Evolutionary conservation across 441 rosid genomes (phyloP).

Genomic region (Populus tomentosa): DNA sequence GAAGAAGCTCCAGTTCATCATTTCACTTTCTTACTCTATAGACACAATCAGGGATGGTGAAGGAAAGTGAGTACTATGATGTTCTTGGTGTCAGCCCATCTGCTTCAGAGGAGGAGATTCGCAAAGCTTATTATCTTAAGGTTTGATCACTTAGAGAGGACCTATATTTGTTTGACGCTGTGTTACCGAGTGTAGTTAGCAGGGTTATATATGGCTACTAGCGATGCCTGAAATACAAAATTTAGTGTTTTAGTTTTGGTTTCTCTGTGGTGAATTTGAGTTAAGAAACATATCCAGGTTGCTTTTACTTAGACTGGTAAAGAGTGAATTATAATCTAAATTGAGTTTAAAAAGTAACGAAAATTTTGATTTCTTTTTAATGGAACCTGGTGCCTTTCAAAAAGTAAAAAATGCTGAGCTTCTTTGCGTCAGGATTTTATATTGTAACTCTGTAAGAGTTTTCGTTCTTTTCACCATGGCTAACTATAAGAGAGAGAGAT

Average conservation of each 20-base stretch:
- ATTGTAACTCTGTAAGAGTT: neutral
- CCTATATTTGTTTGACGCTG: neutral
- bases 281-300: neutral
- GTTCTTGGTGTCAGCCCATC: conserved; percentile 73
- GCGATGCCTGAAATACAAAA: neutral
- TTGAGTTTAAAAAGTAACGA: neutral
- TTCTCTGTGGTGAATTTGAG: neutral
- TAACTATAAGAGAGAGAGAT: neutral
- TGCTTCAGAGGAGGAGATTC: conserved; percentile 86
- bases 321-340: neutral
- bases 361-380: neutral
- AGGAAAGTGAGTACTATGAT: conserved; percentile 84
- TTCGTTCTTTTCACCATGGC: neutral
- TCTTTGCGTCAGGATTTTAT: neutral
- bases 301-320: neutral
- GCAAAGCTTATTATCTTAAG: conserved; percentile 88
- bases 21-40: neutral
- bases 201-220: neutral
- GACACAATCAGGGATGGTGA: conserved; percentile 43
- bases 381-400: neutral
- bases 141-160: conserved; percentile 23
- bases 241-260: neutral
- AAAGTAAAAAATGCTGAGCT: neutral
- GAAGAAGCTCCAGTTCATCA: neutral
- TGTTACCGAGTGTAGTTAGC: neutral